Evolutionary conservation across 495 filamentous ascomycete species (phyloP).

Genomic region (Penicillium crystallinum): DNA sequence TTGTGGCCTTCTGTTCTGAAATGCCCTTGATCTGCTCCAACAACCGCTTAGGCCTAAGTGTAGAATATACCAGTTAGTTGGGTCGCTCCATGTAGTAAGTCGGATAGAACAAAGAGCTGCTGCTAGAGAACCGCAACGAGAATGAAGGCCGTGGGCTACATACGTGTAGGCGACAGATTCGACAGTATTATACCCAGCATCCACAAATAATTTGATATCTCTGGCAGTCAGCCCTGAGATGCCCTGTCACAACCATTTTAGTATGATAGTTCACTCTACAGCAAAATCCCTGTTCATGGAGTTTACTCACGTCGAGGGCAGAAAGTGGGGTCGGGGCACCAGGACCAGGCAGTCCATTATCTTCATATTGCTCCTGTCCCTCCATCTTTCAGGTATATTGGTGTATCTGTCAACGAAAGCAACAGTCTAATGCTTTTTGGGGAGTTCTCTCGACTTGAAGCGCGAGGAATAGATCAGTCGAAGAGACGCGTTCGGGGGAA

Average conservation of each 20-base stretch:
- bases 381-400: conserved; percentile 56
- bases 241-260: conserved; percentile 45
- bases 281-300: neutral
- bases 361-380: conserved; percentile 57
- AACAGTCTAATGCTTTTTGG: neutral
- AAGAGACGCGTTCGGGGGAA: conserved; percentile 3
- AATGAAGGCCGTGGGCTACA: conserved; percentile 10
- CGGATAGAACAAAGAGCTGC: neutral
- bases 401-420: neutral
- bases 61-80: conserved; percentile 1
- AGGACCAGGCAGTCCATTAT: conserved; percentile 65
- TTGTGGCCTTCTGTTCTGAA: conserved; percentile 90
- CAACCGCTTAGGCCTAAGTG: conserved; percentile 63
- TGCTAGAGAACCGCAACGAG: neutral
- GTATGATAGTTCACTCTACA: conserved; percentile 2
- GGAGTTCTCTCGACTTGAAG: neutral
- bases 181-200: conserved; percentile 91
- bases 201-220: conserved; percentile 87
- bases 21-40: conserved; percentile 96
- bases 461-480: neutral
- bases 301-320: conserved; percentile 71
- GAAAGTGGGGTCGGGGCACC: conserved; percentile 90
- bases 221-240: conserved; percentile 82
- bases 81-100: neutral
- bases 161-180: conserved; percentile 92